Percentiles rank a stretch among this genome's conserved stretches.
Conservation (phyloP, 495 filamentous ascomycete genomes). For the Aspergillus baeticus region DNA sequence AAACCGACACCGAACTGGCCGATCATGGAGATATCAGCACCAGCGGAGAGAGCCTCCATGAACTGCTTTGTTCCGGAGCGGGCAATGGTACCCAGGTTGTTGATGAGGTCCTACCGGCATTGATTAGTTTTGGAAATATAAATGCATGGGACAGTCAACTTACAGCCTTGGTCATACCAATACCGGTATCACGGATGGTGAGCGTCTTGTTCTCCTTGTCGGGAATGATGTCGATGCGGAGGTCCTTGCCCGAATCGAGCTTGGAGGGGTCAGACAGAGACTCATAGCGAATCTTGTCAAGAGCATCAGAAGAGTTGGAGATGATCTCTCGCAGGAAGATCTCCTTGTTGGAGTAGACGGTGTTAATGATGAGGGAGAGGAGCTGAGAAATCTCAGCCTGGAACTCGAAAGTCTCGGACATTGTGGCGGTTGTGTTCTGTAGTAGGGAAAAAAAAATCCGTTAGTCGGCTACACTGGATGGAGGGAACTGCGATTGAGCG, state of each 20-base stretch:
- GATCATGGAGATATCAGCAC: slow-evolving; percentile 99
- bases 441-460: background rate
- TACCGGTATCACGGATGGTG: slow-evolving; percentile 95
- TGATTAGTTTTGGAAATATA: background rate
- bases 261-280: slow-evolving; percentile 94
- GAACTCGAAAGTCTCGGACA: slow-evolving; percentile 98
- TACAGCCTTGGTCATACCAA: slow-evolving; percentile 99
- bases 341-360: slow-evolving; percentile 99
- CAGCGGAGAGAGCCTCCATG: slow-evolving; percentile 98
- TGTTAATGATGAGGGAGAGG: slow-evolving; percentile 98
- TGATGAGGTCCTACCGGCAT: slow-evolving; percentile 82
- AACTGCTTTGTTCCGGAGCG: slow-evolving; percentile 99
- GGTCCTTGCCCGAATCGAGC: slow-evolving; percentile 94
- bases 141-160: slow-evolving; percentile 41
- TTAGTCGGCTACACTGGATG: background rate
- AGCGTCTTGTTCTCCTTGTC: slow-evolving; percentile 96
- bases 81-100: slow-evolving; percentile 99
- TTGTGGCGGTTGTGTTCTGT: slow-evolving; percentile 45
- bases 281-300: slow-evolving; percentile 99
- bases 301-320: slow-evolving; percentile 96
- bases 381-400: slow-evolving; percentile 99
- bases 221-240: slow-evolving; percentile 97
- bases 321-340: slow-evolving; percentile 98
- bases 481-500: background rate
- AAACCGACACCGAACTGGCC: slow-evolving; percentile 99